These are phyloP conservation scores for Turnera subulata DNA, from an alignment of 345 rosid genomes.

Conservation along the genomic window DNA sequence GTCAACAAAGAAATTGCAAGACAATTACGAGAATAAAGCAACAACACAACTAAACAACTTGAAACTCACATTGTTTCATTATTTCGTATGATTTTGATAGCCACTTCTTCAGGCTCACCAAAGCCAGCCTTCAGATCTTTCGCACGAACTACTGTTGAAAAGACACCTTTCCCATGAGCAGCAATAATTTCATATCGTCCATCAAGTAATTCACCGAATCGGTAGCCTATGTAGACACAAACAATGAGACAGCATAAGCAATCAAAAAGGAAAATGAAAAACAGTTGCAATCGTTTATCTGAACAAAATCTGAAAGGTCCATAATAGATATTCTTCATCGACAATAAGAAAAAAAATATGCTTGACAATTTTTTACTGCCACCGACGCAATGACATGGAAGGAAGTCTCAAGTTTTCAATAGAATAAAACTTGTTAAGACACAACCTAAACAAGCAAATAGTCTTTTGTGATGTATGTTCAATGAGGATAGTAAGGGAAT, in stretches of 20 bases:
- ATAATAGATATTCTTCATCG: background rate
- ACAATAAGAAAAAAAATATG: too few species aligned
- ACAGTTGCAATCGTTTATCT: background rate
- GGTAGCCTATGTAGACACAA: constrained; percentile 54
- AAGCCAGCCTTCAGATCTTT: constrained; percentile 73
- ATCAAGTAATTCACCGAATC: constrained; percentile 93
- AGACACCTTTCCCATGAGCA: constrained; percentile 97
- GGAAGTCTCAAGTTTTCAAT: too few species aligned
- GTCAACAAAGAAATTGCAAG: constrained; percentile 1
- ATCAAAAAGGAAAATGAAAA: background rate
- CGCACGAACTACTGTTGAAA: constrained; percentile 92
- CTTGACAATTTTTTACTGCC: too few species aligned
- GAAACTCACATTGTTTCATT: constrained; percentile 86
- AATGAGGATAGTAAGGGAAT: too few species aligned
- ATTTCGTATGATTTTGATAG: constrained; percentile 90
- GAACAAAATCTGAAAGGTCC: background rate
- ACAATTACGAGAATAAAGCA: constrained; percentile 1
- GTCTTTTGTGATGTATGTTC: too few species aligned
- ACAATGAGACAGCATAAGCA: too few species aligned
- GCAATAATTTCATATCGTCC: constrained; percentile 93
- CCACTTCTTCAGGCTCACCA: constrained; percentile 81
- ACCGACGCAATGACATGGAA: too few species aligned
- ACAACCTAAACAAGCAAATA: too few species aligned
- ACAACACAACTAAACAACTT: background rate
- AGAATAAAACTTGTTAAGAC: too few species aligned